These are phyloP conservation scores for Pichia terricola DNA, from an alignment of 1,139 yeast species.

Conservation along the genomic window DNA sequence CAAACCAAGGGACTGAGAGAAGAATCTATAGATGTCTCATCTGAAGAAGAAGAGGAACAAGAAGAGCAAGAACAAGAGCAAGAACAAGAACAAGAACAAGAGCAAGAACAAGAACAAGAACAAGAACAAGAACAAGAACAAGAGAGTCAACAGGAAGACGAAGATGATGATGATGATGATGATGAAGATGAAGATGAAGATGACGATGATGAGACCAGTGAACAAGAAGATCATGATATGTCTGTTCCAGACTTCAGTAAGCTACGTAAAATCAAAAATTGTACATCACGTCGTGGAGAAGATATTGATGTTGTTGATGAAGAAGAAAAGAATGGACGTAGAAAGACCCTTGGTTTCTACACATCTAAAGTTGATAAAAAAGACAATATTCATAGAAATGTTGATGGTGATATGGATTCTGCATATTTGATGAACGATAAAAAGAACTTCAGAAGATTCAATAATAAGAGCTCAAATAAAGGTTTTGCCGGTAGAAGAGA, in stretches of 20 bases:
- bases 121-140: constrained; percentile 22
- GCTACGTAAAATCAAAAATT: constrained; percentile 27
- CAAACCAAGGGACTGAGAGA: constrained; percentile 50
- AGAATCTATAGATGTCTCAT: constrained; percentile 20
- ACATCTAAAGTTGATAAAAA: constrained; percentile 89
- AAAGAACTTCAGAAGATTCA: too few species aligned
- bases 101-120: constrained; percentile 15
- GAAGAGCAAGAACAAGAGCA: constrained; percentile 18
- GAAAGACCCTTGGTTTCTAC: constrained; percentile 84
- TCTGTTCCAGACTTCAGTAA: constrained; percentile 10
- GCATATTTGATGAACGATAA: constrained; percentile 3
- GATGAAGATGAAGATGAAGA: constrained; percentile 23
- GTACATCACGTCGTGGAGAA: background rate
- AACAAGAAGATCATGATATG: constrained; percentile 6
- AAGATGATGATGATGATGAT: constrained; percentile 23
- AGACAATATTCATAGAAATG: constrained; percentile 20
- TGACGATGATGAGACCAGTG: constrained; percentile 5
- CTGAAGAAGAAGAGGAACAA: constrained; percentile 24
- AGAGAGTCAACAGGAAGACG: constrained; percentile 17
- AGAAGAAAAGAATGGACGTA: constrained; percentile 77
- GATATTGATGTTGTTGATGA: constrained; percentile 63
- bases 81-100: constrained; percentile 23
- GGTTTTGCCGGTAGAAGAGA: too few species aligned
- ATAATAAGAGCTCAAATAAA: too few species aligned
- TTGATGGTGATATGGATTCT: constrained; percentile 9